Base-by-base conservation (phyloP, 1,284 basidiomycete species). In the Apiotrichum porosum region DNA sequence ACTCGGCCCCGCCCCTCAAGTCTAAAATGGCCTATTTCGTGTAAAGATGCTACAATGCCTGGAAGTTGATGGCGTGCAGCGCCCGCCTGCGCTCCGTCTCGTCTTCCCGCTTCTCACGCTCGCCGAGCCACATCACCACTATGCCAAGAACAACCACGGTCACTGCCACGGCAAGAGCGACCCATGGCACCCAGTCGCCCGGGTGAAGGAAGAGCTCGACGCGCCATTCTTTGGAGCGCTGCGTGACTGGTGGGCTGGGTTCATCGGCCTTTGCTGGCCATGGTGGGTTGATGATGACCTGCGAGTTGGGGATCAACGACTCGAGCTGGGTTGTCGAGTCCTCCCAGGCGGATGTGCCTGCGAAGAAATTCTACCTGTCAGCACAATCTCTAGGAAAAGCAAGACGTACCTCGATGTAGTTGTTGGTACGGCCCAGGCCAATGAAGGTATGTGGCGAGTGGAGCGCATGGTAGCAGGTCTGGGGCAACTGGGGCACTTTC, bases 371-470 rank as follows among this genome's bases (percentile, higher is more conserved):
- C 77, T 74, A 48, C 9, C 14, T n/a, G n/a, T n/a, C n/a, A n/a
- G n/a, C n/a, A n/a, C n/a, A n/a, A n/a, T n/a, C n/a, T n/a, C n/a
- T n/a, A n/a, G n/a, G n/a, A n/a, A n/a, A n/a, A n/a, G n/a, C n/a
- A 14, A n/a, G 63, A 45, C 76, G 61, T 37, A 71, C 71, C 62
- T 99, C 95, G 63, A 99, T 90, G 74, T 99, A 99, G 72, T 99
- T 99, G 75, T 99, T 99, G n/a, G 94, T 98, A 36, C 95, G 82
- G 0, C 95, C 95, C 3, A 99, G 83, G 1, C 95, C 95, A 65
- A 98, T 90, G 79, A 93, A 97, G 3, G 89, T 83, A 66, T 97
- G 97, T 0, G 95, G 94, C 1, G 89, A 86, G 42, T 85, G 80
- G 10, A 98, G 80, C 9, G 92, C 78, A 42, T 94, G 86, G 65